These are phyloP conservation scores for Candida taoyuanica DNA, from an alignment of 805 yeast species.

Conservation along the genomic window DNA sequence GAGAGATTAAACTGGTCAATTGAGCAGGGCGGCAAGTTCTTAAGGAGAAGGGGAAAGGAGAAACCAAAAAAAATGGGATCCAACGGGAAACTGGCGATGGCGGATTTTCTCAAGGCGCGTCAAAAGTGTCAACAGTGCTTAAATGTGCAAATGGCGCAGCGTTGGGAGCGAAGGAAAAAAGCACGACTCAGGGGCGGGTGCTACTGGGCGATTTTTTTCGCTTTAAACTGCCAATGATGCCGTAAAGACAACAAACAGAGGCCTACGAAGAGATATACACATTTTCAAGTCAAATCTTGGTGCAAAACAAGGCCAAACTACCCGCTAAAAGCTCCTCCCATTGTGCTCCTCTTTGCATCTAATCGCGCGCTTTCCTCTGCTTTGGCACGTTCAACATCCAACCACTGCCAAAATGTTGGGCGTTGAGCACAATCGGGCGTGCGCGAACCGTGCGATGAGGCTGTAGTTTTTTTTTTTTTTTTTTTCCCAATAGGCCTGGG, in stretches of 20 bases:
- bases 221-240: neutral
- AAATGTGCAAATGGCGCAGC: neutral
- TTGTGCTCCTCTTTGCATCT: too few relatives aligned
- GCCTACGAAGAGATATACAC: too few relatives aligned
- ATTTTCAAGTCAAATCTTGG: too few relatives aligned
- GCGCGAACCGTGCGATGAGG: slow-evolving; percentile 6
- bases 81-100: slow-evolving; percentile 10
- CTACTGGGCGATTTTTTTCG: too few relatives aligned
- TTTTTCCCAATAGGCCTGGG: too few relatives aligned
- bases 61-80: neutral
- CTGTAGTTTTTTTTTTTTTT: too few relatives aligned
- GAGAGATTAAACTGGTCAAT: too few relatives aligned
- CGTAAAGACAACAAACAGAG: too few relatives aligned
- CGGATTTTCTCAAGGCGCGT: slow-evolving; percentile 10
- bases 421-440: slow-evolving; percentile 12
- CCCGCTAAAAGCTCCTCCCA: neutral
- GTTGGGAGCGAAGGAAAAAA: neutral
- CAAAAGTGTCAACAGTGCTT: slow-evolving; percentile 10
- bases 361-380: too few relatives aligned
- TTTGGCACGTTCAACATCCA: slow-evolving; percentile 8
- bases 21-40: too few relatives aligned
- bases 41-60: neutral
- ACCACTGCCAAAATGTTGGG: slow-evolving; percentile 17
- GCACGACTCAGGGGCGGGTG: too few relatives aligned
- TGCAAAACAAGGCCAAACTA: too few relatives aligned